Percentiles rank a stretch among this genome's conserved stretches.
These are phyloP conservation scores for Phytophthora citrophthora DNA, from an alignment of 352 stramenopile species.

Conservation along the genomic window DNA sequence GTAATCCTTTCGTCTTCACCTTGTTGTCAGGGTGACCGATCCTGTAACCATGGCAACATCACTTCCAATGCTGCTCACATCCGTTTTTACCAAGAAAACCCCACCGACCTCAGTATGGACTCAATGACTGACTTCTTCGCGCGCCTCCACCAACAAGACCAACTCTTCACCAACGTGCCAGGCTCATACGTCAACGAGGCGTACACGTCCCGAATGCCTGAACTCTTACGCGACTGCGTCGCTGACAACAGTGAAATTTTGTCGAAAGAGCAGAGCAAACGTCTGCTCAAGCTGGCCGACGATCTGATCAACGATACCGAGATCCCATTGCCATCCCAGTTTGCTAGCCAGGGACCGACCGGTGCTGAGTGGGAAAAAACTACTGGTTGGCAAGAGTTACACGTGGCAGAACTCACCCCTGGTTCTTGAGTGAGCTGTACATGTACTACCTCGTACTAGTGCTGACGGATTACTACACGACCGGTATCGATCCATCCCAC, in stretches of 20 bases:
- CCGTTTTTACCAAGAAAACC: too few species aligned
- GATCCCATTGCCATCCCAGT: slow-evolving; percentile 50
- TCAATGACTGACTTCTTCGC: slow-evolving; percentile 35
- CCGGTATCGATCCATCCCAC: slow-evolving; percentile 61
- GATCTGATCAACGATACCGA: slow-evolving; percentile 41
- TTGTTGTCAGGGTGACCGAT: too few species aligned
- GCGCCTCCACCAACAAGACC: slow-evolving; percentile 46
- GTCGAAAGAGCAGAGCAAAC: slow-evolving; percentile 29
- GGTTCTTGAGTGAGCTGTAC: slow-evolving; percentile 75
- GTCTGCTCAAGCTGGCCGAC: slow-evolving; percentile 44
- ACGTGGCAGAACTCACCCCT: slow-evolving; percentile 69
- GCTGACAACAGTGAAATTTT: slow-evolving; percentile 44
- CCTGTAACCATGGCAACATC: too few species aligned
- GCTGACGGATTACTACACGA: slow-evolving; percentile 59
- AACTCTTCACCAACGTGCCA: slow-evolving; percentile 39
- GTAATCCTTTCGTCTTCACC: too few species aligned
- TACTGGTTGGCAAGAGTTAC: slow-evolving; percentile 40
- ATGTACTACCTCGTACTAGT: slow-evolving; percentile 68
- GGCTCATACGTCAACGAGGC: slow-evolving; percentile 60
- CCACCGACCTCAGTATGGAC: too few species aligned
- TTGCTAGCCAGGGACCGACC: slow-evolving; percentile 25
- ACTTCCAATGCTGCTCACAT: too few species aligned
- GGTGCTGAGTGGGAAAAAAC: slow-evolving; percentile 46
- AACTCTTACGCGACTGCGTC: slow-evolving; percentile 57
- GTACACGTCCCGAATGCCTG: slow-evolving; percentile 56